These are phyloP conservation scores for Parachaetomium inaequale DNA, from an alignment of 495 filamentous ascomycete species.

Conservation along the genomic window DNA sequence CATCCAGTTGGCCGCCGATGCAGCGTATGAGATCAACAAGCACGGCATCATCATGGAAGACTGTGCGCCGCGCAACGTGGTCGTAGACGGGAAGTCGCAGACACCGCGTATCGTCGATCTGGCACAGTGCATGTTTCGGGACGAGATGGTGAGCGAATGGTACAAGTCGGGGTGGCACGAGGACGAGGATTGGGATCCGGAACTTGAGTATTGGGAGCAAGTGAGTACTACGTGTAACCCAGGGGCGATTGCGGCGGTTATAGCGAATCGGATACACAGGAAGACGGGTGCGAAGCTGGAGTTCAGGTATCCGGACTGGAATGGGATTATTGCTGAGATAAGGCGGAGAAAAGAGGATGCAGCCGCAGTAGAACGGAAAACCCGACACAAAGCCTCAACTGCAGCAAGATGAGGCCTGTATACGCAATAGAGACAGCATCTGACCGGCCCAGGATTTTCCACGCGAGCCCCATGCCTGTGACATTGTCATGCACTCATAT, in stretches of 20 bases:
- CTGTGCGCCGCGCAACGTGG: conserved; percentile 11
- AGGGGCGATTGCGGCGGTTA: conserved; percentile 8
- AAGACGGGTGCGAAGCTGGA: conserved; percentile 9
- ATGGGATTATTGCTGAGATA: not conserved
- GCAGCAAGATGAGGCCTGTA: no score
- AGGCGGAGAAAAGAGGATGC: conserved; percentile 10
- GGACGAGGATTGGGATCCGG: conserved; percentile 13
- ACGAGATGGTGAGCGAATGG: conserved; percentile 9
- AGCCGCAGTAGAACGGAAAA: no score
- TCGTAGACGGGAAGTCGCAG: conserved; percentile 10
- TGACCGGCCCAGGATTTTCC: no score
- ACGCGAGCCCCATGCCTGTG: no score
- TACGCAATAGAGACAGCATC: no score
- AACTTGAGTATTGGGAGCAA: conserved; percentile 15
- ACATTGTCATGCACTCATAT: no score
- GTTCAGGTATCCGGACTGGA: conserved; percentile 9
- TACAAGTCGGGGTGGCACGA: conserved; percentile 3
- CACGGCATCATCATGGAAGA: conserved; percentile 11
- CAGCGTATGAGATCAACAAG: conserved; percentile 12
- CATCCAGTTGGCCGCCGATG: conserved; percentile 12
- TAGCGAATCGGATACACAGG: conserved; percentile 4
- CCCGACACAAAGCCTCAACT: no score
- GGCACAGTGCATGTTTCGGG: conserved; percentile 10
- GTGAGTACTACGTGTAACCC: conserved; percentile 2
- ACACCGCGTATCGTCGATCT: conserved; percentile 14